A percentile compares a stretch with the other conserved stretches of the same genome.
phyloP scores from a whole-genome alignment of 768 basidiomycete species.

The Filobasidium wieringae region DNA sequence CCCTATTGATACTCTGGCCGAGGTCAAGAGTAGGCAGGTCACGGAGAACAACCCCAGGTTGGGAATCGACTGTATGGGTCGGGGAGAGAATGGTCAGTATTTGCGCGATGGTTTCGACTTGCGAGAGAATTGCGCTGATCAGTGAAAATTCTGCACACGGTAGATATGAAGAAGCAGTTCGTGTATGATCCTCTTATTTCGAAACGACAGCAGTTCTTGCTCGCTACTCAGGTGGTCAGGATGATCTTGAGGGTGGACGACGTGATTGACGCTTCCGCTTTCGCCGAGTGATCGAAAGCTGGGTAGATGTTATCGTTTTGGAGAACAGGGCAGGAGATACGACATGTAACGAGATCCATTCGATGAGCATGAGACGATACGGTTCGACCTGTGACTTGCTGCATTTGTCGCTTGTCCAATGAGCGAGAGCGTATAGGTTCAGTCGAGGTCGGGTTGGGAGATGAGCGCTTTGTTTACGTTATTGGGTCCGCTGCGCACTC shows the following conservation, averaged over 20 bases:
- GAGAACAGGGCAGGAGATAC: no score
- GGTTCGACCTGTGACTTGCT: no score
- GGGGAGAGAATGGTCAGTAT: slow-evolving; percentile 69
- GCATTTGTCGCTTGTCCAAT: no score
- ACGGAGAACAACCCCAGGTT: slow-evolving; percentile 68
- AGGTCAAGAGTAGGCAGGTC: slow-evolving; percentile 86
- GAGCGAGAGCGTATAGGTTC: no score
- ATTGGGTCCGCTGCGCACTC: no score
- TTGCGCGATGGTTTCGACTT: no score
- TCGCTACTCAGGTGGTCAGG: slow-evolving; percentile 70
- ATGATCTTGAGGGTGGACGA: slow-evolving; percentile 40
- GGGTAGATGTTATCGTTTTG: no score
- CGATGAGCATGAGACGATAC: no score
- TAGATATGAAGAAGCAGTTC: slow-evolving; percentile 96
- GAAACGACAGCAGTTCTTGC: slow-evolving; percentile 88
- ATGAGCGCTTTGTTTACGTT: no score
- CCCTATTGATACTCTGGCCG: slow-evolving; percentile 92
- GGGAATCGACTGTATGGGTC: slow-evolving; percentile 84
- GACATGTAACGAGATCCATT: no score
- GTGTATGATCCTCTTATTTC: slow-evolving; percentile 96
- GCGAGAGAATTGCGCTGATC: neutral
- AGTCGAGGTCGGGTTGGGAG: no score
- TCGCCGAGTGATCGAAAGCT: no score
- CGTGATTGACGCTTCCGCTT: slow-evolving; percentile 33
- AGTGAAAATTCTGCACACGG: neutral